Evolutionary conservation across 2,329 filamentous ascomycete genomes (phyloP).

Genomic region (Myrmaecium sp.): DNA sequence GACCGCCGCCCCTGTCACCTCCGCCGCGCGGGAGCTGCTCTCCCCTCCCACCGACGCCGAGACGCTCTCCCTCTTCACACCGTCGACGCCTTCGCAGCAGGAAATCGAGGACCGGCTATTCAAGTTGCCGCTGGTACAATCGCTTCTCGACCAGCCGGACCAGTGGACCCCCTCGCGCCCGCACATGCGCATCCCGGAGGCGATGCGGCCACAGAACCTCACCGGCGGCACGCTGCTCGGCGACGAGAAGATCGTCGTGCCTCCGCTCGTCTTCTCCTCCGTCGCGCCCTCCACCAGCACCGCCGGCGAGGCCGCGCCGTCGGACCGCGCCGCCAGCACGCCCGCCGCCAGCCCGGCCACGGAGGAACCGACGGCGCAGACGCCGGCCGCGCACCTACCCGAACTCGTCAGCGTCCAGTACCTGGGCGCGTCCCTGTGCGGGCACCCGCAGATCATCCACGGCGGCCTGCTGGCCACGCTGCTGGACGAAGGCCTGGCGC

Average conservation of each 20-base stretch:
- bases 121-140: constrained; percentile 54
- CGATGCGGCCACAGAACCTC: constrained; percentile 55
- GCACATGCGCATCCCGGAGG: constrained; percentile 66
- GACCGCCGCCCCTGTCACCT: constrained; percentile 35
- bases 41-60: constrained; percentile 53
- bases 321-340: neutral
- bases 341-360: neutral
- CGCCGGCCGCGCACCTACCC: too few species aligned
- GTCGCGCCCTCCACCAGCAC: constrained; percentile 34
- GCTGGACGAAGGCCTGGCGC: constrained; percentile 74
- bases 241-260: constrained; percentile 58
- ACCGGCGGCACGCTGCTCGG: constrained; percentile 69
- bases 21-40: constrained; percentile 31
- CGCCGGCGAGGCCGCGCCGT: constrained; percentile 41
- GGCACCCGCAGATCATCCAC: constrained; percentile 80
- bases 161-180: constrained; percentile 63
- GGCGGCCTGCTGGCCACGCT: constrained; percentile 84
- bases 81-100: constrained; percentile 28
- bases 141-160: constrained; percentile 48
- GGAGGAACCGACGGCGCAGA: too few species aligned
- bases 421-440: constrained; percentile 65
- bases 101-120: constrained; percentile 63
- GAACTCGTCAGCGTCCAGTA: constrained; percentile 56
- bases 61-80: constrained; percentile 49
- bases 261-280: constrained; percentile 55